A percentile compares a stretch with the other conserved stretches of the same genome.
phyloP scores from a whole-genome alignment of 2,329 filamentous ascomycete species.

The Uncinocarpus reesii region DNA sequence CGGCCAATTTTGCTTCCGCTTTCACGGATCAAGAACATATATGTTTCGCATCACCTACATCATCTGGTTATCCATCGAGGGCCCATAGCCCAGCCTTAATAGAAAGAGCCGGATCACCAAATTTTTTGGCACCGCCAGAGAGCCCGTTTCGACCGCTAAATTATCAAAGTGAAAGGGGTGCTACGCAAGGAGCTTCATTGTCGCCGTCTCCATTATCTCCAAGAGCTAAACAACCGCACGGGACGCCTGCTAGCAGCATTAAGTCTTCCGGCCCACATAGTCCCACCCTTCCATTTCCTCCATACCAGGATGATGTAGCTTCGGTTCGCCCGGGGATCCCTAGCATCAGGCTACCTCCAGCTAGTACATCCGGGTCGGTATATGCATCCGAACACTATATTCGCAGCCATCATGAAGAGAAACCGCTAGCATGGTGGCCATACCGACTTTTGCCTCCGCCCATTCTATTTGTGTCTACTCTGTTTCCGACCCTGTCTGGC shows the following conservation, averaged over 20 bases:
- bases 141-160: slow-evolving; percentile 32
- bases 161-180: slow-evolving; percentile 21
- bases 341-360: slow-evolving; percentile 48
- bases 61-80: slow-evolving; percentile 24
- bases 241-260: slow-evolving; percentile 1
- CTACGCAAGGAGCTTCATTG: neutral
- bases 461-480: slow-evolving; percentile 56
- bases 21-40: slow-evolving; percentile 10
- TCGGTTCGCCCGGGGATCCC: slow-evolving; percentile 39
- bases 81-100: slow-evolving; percentile 25
- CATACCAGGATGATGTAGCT: slow-evolving; percentile 48
- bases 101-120: slow-evolving; percentile 25
- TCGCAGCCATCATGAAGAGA: slow-evolving; percentile 28
- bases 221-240: slow-evolving; percentile 2
- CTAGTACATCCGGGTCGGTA: slow-evolving; percentile 42
- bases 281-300: slow-evolving; percentile 56
- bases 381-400: slow-evolving; percentile 34
- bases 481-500: slow-evolving; percentile 77
- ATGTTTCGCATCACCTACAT: slow-evolving; percentile 29
- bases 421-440: slow-evolving; percentile 65
- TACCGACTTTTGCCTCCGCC: slow-evolving; percentile 63
- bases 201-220: slow-evolving; percentile 25
- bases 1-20: neutral
- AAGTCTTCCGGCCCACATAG: slow-evolving; percentile 18
- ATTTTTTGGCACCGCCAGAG: slow-evolving; percentile 37